Evolutionary conservation across 495 filamentous ascomycete species (phyloP), one percentile per base, ranked within the genome.

Genomic region (Tuber aestivum): DNA sequence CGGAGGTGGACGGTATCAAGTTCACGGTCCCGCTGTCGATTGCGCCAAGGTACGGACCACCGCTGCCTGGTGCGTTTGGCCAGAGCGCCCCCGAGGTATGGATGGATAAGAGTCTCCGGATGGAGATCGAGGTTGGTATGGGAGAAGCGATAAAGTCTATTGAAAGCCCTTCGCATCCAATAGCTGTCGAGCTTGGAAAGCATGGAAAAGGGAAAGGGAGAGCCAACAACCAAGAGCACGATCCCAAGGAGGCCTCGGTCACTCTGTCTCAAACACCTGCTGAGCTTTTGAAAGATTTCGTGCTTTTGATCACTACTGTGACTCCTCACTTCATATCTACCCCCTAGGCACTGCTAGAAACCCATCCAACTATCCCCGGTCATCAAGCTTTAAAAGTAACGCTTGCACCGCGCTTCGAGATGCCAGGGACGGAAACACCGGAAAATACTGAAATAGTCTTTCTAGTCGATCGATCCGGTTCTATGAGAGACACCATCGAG

Each of bases 331-430:
- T 89, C 74, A 84, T 85, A 14, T 86, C 85, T 23, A 84, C 83
- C 1, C 90, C 91, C 1, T 84, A 86, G 72, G 91, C 91, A 0
- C 75, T 93, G 0, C 84, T 93, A 0, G 91, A 93, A 81, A 86
- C 84, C 0, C 90, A 93, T 77, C 86, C 89, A 1, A 87, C 84
- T 0, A 85, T 92, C 40, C 84, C 87, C 0, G 83, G 87, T 48
- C 91, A 93, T 56, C 86, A 86, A 9, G 91, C 91, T 0, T 74
- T 93, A 73, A 91, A 92, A 89, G 84, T 86, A 9, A 91, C 89
- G 0, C 83, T 93, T 1, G 90, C 92, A 0, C 90, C 91, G 2
- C 89, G 88, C 72, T 91, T 91, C 83, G 82, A 84, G 27, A 84
- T 91, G 0, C 87, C 86, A 0, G 80, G 84, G 0, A 78, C 83